Base-by-base conservation (phyloP, 148 eudicot species). In the Chenopodium album region DNA sequence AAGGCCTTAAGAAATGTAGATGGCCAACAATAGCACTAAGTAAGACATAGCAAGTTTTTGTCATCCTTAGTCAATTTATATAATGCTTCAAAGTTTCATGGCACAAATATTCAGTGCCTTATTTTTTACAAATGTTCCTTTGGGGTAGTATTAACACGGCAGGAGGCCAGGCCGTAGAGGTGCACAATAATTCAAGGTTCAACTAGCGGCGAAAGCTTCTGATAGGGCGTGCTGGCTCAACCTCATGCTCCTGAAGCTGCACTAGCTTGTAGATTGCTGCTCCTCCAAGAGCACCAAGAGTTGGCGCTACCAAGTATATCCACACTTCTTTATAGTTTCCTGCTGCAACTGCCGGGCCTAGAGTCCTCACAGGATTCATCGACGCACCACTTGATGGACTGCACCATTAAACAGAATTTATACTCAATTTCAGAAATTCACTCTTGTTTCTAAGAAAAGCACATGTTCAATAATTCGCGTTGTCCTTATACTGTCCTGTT, bases 321-420 rank as follows among this genome's bases (percentile, higher is more conserved):
- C 99, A 95, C 29, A 95, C 76, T 0, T 83, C 86, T 77, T 71
- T 90, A 87, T 95, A 95, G 81, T 95, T 94, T 63, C 99, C 99
- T 41, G 99, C 93, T 71, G 99, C 99, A 1, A 95, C 88, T 0
- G 99, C 99, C 64, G 99, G 99, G 3, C 99, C 99, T 14, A 95
- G 85, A 44, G 99, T 92, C 52, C 99, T 82, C 34, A 95, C 99
- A 6, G 98, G 99, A 83, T 95, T 95, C 99, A 95, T 95, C 5
- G 99, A 93, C 9, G 69, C 99, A 47, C 99, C 98, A 81, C 91
- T 95, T 11, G 99, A 92, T 31, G 95, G 93, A 78, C 99, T 93
- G 90, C 69, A 63, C 0, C 73, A 64, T n/a, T 12, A 11, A 31
- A 2, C 32, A 69, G 16, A 22, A 31, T 48, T 22, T 73, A 41